Evolutionary conservation across 2,329 filamentous ascomycete species (phyloP).

Genomic region (Penicillium sp.): DNA sequence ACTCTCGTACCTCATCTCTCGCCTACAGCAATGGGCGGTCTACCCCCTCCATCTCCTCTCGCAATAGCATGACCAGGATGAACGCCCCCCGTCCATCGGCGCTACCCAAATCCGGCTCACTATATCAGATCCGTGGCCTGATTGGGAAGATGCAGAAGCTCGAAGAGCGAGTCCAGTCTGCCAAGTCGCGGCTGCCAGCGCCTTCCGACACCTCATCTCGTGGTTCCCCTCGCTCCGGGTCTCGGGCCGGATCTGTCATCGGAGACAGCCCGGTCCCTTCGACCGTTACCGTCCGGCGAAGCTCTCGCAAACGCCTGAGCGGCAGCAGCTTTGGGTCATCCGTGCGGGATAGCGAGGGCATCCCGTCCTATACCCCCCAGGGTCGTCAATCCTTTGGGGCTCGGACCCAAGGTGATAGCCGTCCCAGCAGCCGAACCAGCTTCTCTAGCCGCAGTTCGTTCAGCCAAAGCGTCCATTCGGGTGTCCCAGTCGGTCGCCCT

Average conservation of each 20-base stretch:
- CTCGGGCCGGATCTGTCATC: constrained; percentile 56
- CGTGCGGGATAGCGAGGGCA: constrained; percentile 35
- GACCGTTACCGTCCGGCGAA: constrained; percentile 55
- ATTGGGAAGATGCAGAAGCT: constrained; percentile 97
- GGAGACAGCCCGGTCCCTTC: constrained; percentile 51
- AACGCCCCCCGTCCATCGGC: constrained; percentile 30
- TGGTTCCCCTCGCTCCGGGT: constrained; percentile 67
- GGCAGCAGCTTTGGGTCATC: constrained; percentile 44
- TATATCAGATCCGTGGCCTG: constrained; percentile 88
- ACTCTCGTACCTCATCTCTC: constrained; percentile 60
- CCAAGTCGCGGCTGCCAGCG: constrained; percentile 84
- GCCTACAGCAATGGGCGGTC: constrained; percentile 49
- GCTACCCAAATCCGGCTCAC: constrained; percentile 64
- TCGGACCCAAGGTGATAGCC: constrained; percentile 50
- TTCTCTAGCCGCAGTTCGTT: constrained; percentile 47
- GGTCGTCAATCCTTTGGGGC: constrained; percentile 51
- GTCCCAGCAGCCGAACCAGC: constrained; percentile 72
- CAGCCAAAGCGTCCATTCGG: constrained; percentile 40
- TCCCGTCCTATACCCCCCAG: constrained; percentile 35
- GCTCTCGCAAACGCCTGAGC: constrained; percentile 42
- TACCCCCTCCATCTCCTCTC: constrained; percentile 45
- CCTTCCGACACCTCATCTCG: constrained; percentile 74
- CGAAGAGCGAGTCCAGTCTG: constrained; percentile 87
- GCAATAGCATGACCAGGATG: constrained; percentile 50
- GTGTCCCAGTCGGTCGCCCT: constrained; percentile 53